Conservation (phyloP, 2,329 filamentous ascomycete genomes). For the Fusarium torreyae region DNA sequence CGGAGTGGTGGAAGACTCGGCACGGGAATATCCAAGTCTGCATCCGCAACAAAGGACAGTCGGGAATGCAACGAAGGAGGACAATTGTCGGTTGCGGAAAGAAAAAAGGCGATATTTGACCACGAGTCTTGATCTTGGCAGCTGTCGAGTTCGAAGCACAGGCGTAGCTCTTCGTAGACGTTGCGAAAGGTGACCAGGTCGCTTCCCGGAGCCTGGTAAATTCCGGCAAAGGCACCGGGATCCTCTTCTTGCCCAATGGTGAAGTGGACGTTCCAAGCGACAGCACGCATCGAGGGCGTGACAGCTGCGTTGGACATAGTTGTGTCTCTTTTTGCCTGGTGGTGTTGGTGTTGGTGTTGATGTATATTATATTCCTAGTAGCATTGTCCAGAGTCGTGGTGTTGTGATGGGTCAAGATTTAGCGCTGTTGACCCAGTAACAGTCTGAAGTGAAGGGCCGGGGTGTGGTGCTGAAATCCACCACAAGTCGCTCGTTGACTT, state of each 20-base stretch:
- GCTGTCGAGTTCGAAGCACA: slow-evolving; percentile 22
- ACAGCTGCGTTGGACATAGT: slow-evolving; percentile 19
- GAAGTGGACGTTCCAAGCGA: slow-evolving; percentile 24
- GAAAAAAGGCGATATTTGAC: slow-evolving; percentile 23
- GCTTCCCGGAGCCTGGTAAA: slow-evolving; percentile 13
- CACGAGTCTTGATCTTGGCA: slow-evolving; percentile 13
- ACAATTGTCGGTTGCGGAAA: slow-evolving; percentile 3
- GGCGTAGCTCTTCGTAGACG: slow-evolving; percentile 27
- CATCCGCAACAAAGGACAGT: slow-evolving; percentile 13
- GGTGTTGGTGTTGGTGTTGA: neutral
- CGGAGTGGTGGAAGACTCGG: slow-evolving; percentile 16
- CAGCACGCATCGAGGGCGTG: slow-evolving; percentile 15
- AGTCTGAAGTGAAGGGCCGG: no score
- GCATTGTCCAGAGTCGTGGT: no score
- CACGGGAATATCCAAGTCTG: slow-evolving; percentile 14
- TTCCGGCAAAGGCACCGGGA: slow-evolving; percentile 20
- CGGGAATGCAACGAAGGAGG: neutral
- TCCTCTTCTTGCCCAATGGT: slow-evolving; percentile 12
- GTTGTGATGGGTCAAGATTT: neutral
- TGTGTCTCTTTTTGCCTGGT: neutral
- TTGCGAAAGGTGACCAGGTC: slow-evolving; percentile 30
- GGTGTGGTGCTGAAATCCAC: no score
- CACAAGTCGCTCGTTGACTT: no score
- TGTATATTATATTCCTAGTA: no score
- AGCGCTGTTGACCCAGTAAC: neutral